Evolutionary conservation across 116 monocot genomes (phyloP), one percentile per base, ranked within the genome.

Genomic region (Thalassia testudinum): DNA sequence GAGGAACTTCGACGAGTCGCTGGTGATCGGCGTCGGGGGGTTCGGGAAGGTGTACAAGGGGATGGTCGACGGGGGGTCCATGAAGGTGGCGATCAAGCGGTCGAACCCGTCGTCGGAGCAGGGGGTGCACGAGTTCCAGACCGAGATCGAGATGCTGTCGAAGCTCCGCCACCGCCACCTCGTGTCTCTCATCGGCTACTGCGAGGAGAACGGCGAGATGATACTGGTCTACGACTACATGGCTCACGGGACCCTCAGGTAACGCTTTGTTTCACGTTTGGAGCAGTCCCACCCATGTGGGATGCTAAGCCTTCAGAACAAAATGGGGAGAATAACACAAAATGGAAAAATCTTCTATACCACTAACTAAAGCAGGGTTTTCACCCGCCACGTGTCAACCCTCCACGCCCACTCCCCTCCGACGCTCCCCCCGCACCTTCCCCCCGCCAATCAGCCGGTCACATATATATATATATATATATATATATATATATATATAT

Each of bases 211-310:
- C 29, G 66, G 57, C 8, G 91, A 91, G 73, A 91, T 91, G 91
- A 69, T 78, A 34, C 62, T 91, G 19, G 81, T 91, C 1, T 91
- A 92, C 44, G 92, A 92, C 63, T 75, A 79, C 82, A 92, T 92
- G 92, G 74, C 82, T 2, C 55, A 75, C 22, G 92, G 92, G 6
- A 92, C 92, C 0, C 60, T 92, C 13, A 54, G n/a, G n/a, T n/a
- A n/a, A n/a, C n/a, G n/a, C n/a, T n/a, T n/a, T n/a, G n/a, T n/a
- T n/a, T n/a, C n/a, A n/a, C n/a, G n/a, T n/a, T n/a, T n/a, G n/a
- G n/a, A n/a, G n/a, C n/a, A n/a, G n/a, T n/a, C n/a, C n/a, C n/a
- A n/a, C n/a, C n/a, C n/a, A n/a, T n/a, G n/a, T n/a, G n/a, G n/a
- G n/a, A n/a, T n/a, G n/a, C n/a, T n/a, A n/a, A n/a, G n/a, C n/a